Evolutionary conservation across 495 filamentous ascomycete genomes (phyloP).

Genomic region (Talaromyces proteolyticus): DNA sequence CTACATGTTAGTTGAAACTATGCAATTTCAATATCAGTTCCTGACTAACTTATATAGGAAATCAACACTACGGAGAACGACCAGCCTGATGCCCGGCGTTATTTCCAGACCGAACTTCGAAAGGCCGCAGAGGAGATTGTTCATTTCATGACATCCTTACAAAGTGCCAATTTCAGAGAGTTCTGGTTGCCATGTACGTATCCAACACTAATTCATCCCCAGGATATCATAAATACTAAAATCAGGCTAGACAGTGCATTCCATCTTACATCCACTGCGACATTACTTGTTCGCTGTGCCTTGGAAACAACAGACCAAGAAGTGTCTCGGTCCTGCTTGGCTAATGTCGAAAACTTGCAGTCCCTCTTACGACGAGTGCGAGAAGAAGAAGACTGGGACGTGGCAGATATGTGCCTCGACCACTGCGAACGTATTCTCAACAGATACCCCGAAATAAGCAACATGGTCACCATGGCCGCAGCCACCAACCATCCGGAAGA

Average conservation of each 20-base stretch:
- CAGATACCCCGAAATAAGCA: conserved; percentile 26
- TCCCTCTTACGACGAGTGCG: conserved; percentile 40
- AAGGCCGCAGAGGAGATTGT: conserved; percentile 46
- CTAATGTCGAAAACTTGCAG: conserved; percentile 37
- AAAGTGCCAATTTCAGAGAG: conserved; percentile 37
- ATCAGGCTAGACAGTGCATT: conserved; percentile 37
- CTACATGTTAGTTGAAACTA: conserved; percentile 41
- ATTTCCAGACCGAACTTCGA: conserved; percentile 44
- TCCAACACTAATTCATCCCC: too few relatives aligned
- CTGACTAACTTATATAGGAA: conserved; percentile 19
- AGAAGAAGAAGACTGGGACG: conserved; percentile 49
- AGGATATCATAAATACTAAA: conserved; percentile 9
- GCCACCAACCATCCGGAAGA: conserved; percentile 10
- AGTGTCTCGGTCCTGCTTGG: conserved; percentile 33
- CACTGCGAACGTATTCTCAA: conserved; percentile 43
- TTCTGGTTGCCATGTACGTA: conserved; percentile 44
- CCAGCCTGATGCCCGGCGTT: conserved; percentile 37
- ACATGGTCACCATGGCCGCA: not conserved
- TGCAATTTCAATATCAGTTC: too few relatives aligned
- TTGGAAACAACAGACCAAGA: conserved; percentile 37
- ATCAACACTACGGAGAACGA: conserved; percentile 38
- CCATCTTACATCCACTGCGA: conserved; percentile 42
- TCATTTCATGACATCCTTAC: conserved; percentile 41
- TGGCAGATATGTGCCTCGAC: conserved; percentile 48
- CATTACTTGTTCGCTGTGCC: conserved; percentile 41